Evolutionary conservation across 2,329 filamentous ascomycete genomes (phyloP).

Genomic region (Fusarium sp.): DNA sequence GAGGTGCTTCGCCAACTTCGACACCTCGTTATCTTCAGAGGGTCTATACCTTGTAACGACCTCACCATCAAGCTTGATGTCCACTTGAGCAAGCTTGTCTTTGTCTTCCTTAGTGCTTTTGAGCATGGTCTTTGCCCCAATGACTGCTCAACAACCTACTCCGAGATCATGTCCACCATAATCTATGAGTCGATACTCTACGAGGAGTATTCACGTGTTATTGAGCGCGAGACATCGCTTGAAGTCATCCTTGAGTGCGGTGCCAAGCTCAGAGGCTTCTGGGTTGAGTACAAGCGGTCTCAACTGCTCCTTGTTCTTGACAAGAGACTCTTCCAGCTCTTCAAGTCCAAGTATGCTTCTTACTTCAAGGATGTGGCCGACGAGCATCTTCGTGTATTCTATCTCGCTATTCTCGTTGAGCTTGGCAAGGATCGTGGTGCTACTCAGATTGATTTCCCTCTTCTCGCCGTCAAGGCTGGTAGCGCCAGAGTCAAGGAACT

Average conservation of each 20-base stretch:
- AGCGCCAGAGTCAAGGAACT: constrained; percentile 52
- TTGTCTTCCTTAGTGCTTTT: constrained; percentile 61
- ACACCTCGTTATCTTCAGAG: constrained; percentile 60
- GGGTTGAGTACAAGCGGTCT: constrained; percentile 46
- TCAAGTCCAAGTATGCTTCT: constrained; percentile 51
- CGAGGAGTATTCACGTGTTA: constrained; percentile 44
- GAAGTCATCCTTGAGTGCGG: constrained; percentile 44
- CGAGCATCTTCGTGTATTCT: constrained; percentile 54
- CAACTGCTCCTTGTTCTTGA: constrained; percentile 54
- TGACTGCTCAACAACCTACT: constrained; percentile 52
- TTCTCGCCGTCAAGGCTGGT: constrained; percentile 52
- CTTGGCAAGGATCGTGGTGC: constrained; percentile 52
- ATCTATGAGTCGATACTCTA: constrained; percentile 45
- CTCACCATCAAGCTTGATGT: constrained; percentile 55
- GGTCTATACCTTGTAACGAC: constrained; percentile 52
- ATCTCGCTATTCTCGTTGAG: constrained; percentile 55
- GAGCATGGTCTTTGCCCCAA: constrained; percentile 56
- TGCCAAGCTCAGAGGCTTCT: constrained; percentile 44
- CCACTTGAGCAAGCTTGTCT: constrained; percentile 53
- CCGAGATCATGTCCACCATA: constrained; percentile 53
- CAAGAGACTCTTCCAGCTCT: constrained; percentile 55
- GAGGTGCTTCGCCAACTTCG: constrained; percentile 63
- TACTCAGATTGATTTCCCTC: constrained; percentile 54
- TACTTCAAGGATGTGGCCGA: constrained; percentile 46
- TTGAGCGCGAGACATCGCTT: constrained; percentile 37